Base-by-base conservation (phyloP, 176 grass and related monocot species). In the Oryza coarctata region DNA sequence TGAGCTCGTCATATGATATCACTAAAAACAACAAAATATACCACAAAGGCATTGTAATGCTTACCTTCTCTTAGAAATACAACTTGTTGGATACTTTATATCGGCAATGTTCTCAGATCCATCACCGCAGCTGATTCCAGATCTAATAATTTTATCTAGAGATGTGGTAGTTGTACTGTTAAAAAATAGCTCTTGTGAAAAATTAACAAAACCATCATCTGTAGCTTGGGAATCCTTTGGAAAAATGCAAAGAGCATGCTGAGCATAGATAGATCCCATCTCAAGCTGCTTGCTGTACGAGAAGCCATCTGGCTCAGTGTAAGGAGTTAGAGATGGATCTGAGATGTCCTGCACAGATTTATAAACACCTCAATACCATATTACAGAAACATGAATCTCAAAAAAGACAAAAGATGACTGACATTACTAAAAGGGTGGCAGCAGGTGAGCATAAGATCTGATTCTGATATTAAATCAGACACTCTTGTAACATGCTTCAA, bases 251-350 rank as follows among this genome's bases (percentile, higher is more conserved):
- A 98, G 86, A 77, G 88, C 95, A 61, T 94, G 95, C 61, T 91
- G 92, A 25, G 84, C 76, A 86, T 94, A 98, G 60, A 88, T 84
- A 84, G 95, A 93, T 84, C 86, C 95, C 65, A 98, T 98, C 78
- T 94, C 86, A 82, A 93, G 45, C 55, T 87, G 84, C 64, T 83
- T 77, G 64, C 76, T 80, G 39, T 91, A 93, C 86, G 90, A 94
- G 64, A 87, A 77, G 60, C 84, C 90, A 76, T 86, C 88, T 29
- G 86, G 86, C 70, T 94, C 95, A 74, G 67, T 70, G 64, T 35
- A 79, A 13, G 73, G 89, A 75, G 75, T 80, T 67, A 83, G 87
- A 63, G 65, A 88, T 76, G 90, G 86, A 80, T 89, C 88, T 79
- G 91, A 87, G 55, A 76, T 78, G 64, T 98, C 95, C 95, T 98